These are phyloP conservation scores for Hortaea werneckii DNA, from an alignment of 2,329 filamentous ascomycete genomes.

Conservation along the genomic window DNA sequence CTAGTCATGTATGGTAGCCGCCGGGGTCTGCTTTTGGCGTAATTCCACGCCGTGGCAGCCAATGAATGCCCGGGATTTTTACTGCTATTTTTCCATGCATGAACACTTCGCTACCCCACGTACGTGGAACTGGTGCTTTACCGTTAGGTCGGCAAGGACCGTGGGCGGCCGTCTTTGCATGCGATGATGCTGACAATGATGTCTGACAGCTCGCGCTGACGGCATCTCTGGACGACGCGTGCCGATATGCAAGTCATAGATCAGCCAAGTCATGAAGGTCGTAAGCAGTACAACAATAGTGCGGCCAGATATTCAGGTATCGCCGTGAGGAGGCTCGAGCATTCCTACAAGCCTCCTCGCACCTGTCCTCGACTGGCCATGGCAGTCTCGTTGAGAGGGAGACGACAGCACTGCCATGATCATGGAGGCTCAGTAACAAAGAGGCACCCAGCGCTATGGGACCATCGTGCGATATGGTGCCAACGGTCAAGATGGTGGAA, in stretches of 20 bases:
- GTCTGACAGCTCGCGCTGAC: slow-evolving; percentile 1
- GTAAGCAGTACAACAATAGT: not conserved
- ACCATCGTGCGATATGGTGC: slow-evolving; percentile 1
- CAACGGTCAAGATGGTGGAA: slow-evolving; percentile 4
- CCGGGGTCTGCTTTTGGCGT: slow-evolving; percentile 1
- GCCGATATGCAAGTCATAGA: not conserved
- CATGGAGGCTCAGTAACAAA: slow-evolving; percentile 1
- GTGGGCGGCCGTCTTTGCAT: not conserved
- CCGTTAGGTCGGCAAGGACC: not conserved
- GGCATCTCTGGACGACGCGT: not conserved
- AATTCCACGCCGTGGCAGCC: not conserved
- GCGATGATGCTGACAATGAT: not conserved
- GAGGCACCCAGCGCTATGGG: not conserved
- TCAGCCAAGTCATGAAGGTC: not conserved
- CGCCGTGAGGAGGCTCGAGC: not conserved
- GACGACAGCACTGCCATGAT: slow-evolving; percentile 5
- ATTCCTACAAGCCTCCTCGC: not conserved
- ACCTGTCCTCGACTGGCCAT: slow-evolving; percentile 1
- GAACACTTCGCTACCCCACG: slow-evolving; percentile 3
- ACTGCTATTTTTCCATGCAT: slow-evolving; percentile 2
- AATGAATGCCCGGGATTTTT: slow-evolving; percentile 1
- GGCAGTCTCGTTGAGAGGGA: not conserved
- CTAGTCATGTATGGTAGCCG: slow-evolving; percentile 5
- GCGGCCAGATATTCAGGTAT: not conserved
- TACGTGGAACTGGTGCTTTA: not conserved